phyloP scores from a whole-genome alignment of 2,329 filamentous ascomycete species.

The Pseudocercospora macadamiae region DNA sequence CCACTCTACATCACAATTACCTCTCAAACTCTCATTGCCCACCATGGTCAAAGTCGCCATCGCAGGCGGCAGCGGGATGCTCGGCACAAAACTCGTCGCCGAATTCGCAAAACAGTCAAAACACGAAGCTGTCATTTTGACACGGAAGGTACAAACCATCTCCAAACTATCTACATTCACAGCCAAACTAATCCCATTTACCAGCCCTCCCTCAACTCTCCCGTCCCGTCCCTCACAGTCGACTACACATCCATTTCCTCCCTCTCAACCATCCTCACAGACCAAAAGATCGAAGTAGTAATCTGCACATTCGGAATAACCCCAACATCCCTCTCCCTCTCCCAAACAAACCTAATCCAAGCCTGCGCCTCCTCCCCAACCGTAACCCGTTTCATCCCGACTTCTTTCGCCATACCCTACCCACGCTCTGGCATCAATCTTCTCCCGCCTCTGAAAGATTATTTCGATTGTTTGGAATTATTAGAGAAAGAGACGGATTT shows the following conservation, averaged over 20 bases:
- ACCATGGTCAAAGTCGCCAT: slow-evolving; percentile 28
- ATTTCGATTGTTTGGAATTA: no score
- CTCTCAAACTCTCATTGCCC: no score
- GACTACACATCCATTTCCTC: no score
- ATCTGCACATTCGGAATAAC: slow-evolving; percentile 24
- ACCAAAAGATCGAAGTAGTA: slow-evolving; percentile 19
- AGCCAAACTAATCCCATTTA: no score
- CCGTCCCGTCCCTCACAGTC: no score
- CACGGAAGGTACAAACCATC: slow-evolving; percentile 12
- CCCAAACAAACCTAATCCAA: slow-evolving; percentile 24
- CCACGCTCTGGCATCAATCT: slow-evolving; percentile 10
- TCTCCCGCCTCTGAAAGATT: slow-evolving; percentile 22
- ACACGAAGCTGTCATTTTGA: slow-evolving; percentile 23
- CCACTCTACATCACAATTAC: no score
- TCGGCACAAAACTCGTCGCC: slow-evolving; percentile 25
- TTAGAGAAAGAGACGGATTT: slow-evolving; percentile 31
- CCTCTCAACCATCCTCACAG: slow-evolving; percentile 17
- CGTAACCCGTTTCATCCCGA: slow-evolving; percentile 24
- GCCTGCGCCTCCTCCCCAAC: slow-evolving; percentile 12
- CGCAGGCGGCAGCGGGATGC: slow-evolving; percentile 26
- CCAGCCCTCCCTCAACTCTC: no score
- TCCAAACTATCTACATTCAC: no score
- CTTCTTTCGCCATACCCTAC: slow-evolving; percentile 10
- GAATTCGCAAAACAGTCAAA: slow-evolving; percentile 16
- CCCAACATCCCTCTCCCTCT: neutral